Evolutionary conservation across 73 alveolate species (phyloP).

Genomic region (Vitrella brassicaformis): DNA sequence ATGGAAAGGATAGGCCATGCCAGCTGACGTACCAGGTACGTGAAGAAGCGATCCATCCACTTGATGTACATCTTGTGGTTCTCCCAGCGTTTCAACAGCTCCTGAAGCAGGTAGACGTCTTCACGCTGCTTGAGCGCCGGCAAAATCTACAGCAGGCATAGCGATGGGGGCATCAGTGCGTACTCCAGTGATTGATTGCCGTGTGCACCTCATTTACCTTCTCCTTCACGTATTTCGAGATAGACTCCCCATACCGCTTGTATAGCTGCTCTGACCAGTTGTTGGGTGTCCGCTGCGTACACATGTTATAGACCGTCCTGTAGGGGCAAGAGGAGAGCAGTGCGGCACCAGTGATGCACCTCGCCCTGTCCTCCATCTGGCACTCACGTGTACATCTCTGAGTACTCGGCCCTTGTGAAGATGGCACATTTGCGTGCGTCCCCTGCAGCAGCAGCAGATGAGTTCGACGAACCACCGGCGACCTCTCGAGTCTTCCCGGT

Average conservation of each 20-base stretch:
- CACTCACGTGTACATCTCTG: slow-evolving; percentile 17
- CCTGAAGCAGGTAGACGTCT: slow-evolving; percentile 40
- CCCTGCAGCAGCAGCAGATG: neutral
- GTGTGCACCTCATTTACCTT: neutral
- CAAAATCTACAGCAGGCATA: slow-evolving; percentile 24
- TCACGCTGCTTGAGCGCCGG: slow-evolving; percentile 35
- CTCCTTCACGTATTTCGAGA: slow-evolving; percentile 34
- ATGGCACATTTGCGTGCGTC: neutral
- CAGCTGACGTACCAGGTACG: slow-evolving; percentile 47
- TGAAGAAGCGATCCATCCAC: slow-evolving; percentile 64
- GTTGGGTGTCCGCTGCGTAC: slow-evolving; percentile 49
- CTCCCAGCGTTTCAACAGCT: slow-evolving; percentile 46
- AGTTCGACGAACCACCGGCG: neutral
- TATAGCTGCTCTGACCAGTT: slow-evolving; percentile 53
- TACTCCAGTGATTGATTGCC: neutral
- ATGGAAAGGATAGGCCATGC: neutral
- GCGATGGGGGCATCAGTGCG: neutral
- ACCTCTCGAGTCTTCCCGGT: slow-evolving; percentile 21
- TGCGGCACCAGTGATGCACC: neutral
- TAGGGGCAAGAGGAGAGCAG: neutral
- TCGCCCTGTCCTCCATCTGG: neutral
- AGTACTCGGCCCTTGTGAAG: slow-evolving; percentile 25
- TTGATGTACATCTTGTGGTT: slow-evolving; percentile 54
- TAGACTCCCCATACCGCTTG: slow-evolving; percentile 50
- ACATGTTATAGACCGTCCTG: slow-evolving; percentile 54